Percentiles rank a stretch among this genome's conserved stretches.
Conservation (phyloP, 768 basidiomycete genomes). For the Amanita subjunquillea region DNA sequence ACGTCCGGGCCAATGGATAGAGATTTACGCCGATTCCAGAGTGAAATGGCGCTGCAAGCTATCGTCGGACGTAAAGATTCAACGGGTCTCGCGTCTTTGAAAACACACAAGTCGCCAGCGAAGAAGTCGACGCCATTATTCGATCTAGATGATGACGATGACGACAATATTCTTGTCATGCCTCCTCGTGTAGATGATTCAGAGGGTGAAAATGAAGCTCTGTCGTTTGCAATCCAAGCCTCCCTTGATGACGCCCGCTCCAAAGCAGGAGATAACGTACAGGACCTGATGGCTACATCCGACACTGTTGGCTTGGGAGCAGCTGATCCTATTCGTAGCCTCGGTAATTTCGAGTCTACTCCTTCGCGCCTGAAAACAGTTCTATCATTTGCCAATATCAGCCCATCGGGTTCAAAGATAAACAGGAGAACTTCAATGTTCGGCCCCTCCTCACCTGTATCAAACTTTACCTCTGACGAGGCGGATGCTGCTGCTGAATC, state of each 20-base stretch:
- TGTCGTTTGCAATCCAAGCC: slow-evolving; percentile 52
- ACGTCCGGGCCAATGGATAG: slow-evolving; percentile 31
- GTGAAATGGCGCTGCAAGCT: slow-evolving; percentile 50
- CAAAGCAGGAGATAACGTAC: neutral
- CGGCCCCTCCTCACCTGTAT: slow-evolving; percentile 1
- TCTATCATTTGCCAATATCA: slow-evolving; percentile 9
- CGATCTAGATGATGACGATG: slow-evolving; percentile 41
- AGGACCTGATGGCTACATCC: slow-evolving; percentile 8
- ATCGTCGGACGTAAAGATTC: slow-evolving; percentile 39
- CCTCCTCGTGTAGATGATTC: slow-evolving; percentile 14
- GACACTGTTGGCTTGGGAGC: neutral
- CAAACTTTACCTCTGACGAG: neutral
- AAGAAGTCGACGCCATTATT: slow-evolving; percentile 40
- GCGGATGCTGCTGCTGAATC: neutral
- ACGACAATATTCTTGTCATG: slow-evolving; percentile 7
- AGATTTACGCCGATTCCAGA: slow-evolving; percentile 54
- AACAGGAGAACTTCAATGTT: slow-evolving; percentile 3
- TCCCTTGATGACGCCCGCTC: slow-evolving; percentile 36
- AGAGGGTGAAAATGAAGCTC: slow-evolving; percentile 42
- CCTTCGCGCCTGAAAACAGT: slow-evolving; percentile 10
- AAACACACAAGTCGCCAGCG: slow-evolving; percentile 16
- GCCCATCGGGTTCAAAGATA: neutral
- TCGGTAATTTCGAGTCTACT: slow-evolving; percentile 8
- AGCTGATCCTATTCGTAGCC: slow-evolving; percentile 8
- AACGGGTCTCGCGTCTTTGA: slow-evolving; percentile 21